Conservation (phyloP, 2,329 filamentous ascomycete species). For the Calonectria pseudoturangicola region DNA sequence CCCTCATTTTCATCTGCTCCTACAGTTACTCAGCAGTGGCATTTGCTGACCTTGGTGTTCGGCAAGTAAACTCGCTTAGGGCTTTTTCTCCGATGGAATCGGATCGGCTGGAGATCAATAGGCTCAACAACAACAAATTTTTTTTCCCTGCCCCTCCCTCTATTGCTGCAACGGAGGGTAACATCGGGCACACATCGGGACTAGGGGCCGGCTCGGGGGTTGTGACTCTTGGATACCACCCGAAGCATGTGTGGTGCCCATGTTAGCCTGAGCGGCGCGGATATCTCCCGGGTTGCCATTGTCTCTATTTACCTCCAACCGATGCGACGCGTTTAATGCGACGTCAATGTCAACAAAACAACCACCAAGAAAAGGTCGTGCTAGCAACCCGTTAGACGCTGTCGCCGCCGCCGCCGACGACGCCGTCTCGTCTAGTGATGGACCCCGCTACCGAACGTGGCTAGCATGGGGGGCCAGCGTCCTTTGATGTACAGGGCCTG, state of each 20-base stretch:
- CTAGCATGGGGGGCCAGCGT: constrained; percentile 15
- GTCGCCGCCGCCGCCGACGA: constrained; percentile 38
- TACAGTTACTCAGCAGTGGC: constrained; percentile 6
- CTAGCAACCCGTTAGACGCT: constrained; percentile 37
- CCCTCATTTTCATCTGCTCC: background rate
- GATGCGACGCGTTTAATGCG: constrained; percentile 28
- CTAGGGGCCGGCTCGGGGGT: constrained; percentile 14
- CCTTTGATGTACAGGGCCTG: background rate
- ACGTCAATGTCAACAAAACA: constrained; percentile 39
- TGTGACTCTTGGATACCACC: constrained; percentile 29
- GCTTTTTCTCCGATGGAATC: constrained; percentile 23
- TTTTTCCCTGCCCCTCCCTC: background rate
- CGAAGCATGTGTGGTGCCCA: constrained; percentile 3
- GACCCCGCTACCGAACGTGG: constrained; percentile 25
- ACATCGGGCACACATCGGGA: constrained; percentile 33
- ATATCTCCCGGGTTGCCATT: constrained; percentile 10
- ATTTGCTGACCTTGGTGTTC: constrained; percentile 8
- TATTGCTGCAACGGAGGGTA: constrained; percentile 28
- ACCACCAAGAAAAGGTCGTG: constrained; percentile 18
- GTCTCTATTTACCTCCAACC: constrained; percentile 33
- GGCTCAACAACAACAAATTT: constrained; percentile 29
- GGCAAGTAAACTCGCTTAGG: constrained; percentile 17
- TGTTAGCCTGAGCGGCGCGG: constrained; percentile 25
- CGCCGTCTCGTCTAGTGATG: constrained; percentile 24
- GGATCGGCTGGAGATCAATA: constrained; percentile 35